phyloP scores from a whole-genome alignment of 257 asterid species.

The Dorcoceras hygrometricum region DNA sequence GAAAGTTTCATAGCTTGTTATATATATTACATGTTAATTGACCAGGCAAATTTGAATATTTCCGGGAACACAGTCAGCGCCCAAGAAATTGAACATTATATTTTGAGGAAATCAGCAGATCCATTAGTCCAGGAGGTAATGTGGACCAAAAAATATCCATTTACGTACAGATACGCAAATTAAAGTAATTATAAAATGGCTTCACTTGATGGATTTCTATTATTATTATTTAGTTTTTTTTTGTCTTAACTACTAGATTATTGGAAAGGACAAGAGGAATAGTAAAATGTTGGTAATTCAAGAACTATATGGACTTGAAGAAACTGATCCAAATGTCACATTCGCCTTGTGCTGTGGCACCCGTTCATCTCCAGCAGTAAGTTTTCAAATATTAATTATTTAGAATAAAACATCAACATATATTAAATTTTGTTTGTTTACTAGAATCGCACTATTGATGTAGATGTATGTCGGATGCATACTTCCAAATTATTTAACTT shows the following conservation, averaged over 20 bases:
- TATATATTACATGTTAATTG: neutral
- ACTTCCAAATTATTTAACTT: neutral
- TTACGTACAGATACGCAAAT: neutral
- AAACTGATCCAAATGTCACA: constrained; percentile 70
- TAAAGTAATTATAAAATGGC: no score
- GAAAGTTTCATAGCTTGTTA: neutral
- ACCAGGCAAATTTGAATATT: constrained; percentile 68
- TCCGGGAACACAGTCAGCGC: constrained; percentile 64
- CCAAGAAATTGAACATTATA: constrained; percentile 55
- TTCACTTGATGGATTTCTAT: neutral
- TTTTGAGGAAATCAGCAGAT: constrained; percentile 59
- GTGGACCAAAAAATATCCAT: no score
- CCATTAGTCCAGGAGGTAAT: constrained; percentile 49
- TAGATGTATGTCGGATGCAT: no score
- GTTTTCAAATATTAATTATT: no score
- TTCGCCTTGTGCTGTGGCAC: constrained; percentile 89
- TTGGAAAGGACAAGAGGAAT: constrained; percentile 35
- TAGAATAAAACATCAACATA: no score
- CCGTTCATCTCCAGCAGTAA: constrained; percentile 89
- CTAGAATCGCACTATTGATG: no score
- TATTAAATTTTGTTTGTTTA: no score
- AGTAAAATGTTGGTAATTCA: constrained; percentile 36
- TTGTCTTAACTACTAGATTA: constrained; percentile 22
- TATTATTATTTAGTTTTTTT: no score
- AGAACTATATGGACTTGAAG: constrained; percentile 56